These are phyloP conservation scores for Cystobasidiaceae sp. DNA, from an alignment of 1,284 basidiomycete genomes.

Conservation along the genomic window DNA sequence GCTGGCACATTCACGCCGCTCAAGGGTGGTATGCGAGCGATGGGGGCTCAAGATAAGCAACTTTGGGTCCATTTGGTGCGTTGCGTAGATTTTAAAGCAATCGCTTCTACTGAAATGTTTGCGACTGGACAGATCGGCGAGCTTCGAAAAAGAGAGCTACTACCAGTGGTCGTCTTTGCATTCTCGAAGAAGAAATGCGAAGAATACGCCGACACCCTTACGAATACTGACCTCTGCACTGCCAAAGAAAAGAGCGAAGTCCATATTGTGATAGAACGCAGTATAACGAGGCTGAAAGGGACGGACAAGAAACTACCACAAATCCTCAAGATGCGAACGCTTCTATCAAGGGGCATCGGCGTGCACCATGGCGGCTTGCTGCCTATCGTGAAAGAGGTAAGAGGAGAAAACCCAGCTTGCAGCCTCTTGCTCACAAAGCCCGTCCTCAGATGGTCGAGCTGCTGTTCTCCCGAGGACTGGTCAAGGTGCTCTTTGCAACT, in stretches of 20 bases:
- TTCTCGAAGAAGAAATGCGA: slow-evolving; percentile 96
- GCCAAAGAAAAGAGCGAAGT: slow-evolving; percentile 91
- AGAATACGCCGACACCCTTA: slow-evolving; percentile 86
- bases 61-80: slow-evolving; percentile 84
- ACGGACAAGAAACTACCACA: slow-evolving; percentile 92
- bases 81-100: too few species aligned
- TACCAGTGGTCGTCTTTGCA: slow-evolving; percentile 95
- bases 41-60: slow-evolving; percentile 35
- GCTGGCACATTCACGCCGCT: slow-evolving; percentile 24
- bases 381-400: slow-evolving; percentile 92
- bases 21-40: slow-evolving; percentile 27
- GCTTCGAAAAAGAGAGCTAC: slow-evolving; percentile 74
- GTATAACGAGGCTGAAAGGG: slow-evolving; percentile 86
- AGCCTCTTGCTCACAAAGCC: too few species aligned
- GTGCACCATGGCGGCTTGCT: slow-evolving; percentile 96
- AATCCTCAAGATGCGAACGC: slow-evolving; percentile 82
- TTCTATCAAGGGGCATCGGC: slow-evolving; percentile 87
- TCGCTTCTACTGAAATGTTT: background rate
- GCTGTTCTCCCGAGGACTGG: slow-evolving; percentile 88
- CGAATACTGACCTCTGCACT: slow-evolving; percentile 80
- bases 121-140: slow-evolving; percentile 52
- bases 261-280: slow-evolving; percentile 88
- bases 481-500: slow-evolving; percentile 96
- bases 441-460: slow-evolving; percentile 98
- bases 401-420: too few species aligned